A percentile compares a stretch with the other conserved stretches of the same genome.
Conservation (phyloP, 257 asterid species). For the Petunia axillaris region DNA sequence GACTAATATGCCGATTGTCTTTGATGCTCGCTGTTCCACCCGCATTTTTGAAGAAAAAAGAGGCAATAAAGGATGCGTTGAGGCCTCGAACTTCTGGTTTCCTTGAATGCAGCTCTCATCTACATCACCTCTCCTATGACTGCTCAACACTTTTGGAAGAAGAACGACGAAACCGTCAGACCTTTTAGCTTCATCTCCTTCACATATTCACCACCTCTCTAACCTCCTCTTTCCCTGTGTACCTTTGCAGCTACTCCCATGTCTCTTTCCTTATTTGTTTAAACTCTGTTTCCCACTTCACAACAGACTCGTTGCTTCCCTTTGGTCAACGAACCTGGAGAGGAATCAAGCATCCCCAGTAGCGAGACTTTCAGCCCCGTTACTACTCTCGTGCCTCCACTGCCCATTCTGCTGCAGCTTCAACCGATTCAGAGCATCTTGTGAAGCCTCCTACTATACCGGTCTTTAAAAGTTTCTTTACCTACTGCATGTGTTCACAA, state of each 20-base stretch:
- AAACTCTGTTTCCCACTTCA: background rate
- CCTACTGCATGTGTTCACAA: background rate
- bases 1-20: background rate
- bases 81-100: background rate
- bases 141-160: slow-evolving; percentile 12
- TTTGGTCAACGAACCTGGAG: background rate
- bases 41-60: background rate
- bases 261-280: background rate
- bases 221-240: background rate
- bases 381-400: background rate
- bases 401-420: background rate
- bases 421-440: background rate
- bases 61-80: background rate
- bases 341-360: background rate
- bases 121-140: background rate
- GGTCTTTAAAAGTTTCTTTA: background rate
- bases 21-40: slow-evolving; percentile 12
- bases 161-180: background rate
- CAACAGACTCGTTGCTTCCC: slow-evolving; percentile 8
- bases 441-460: background rate
- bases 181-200: background rate
- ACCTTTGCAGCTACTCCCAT: background rate
- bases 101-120: background rate
- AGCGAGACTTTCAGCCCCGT: background rate
- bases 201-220: slow-evolving; percentile 3